These are phyloP conservation scores for Ceratorhiza oryzae-sativae DNA, from an alignment of 1,284 basidiomycete genomes.

Conservation along the genomic window DNA sequence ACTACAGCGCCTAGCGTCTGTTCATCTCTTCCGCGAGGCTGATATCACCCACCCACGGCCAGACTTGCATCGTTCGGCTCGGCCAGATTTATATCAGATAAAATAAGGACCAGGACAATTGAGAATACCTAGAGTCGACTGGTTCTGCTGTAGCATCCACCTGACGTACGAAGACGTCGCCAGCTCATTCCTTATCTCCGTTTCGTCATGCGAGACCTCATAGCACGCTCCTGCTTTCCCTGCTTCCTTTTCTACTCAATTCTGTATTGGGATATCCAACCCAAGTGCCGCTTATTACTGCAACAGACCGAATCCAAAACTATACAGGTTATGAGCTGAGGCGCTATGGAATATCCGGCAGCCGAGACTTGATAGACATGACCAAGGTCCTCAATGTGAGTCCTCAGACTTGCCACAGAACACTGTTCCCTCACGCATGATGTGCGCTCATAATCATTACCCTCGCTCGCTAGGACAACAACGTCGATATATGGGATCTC, in stretches of 20 bases:
- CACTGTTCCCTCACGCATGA: too few relatives aligned
- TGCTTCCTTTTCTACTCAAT: conserved; percentile 7
- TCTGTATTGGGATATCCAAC: background rate
- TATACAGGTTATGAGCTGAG: conserved; percentile 31
- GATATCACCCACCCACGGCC: background rate
- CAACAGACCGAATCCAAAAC: background rate
- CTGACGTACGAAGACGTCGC: background rate
- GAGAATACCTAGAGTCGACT: too few relatives aligned
- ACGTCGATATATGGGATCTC: conserved; percentile 40
- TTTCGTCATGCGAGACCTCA: background rate
- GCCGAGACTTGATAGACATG: conserved; percentile 24
- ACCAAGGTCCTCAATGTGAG: conserved; percentile 6
- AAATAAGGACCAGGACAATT: too few relatives aligned
- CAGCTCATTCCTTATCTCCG: background rate
- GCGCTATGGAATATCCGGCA: conserved; percentile 26
- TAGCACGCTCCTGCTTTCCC: background rate
- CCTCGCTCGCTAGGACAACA: conserved; percentile 13
- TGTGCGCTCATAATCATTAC: background rate
- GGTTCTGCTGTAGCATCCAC: too few relatives aligned
- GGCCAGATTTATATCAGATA: too few relatives aligned
- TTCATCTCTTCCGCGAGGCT: background rate
- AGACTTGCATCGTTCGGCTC: too few relatives aligned
- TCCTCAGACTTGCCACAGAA: too few relatives aligned
- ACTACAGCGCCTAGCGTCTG: background rate
- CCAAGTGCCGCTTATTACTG: background rate